A percentile compares a stretch with the other conserved stretches of the same genome.
Evolutionary conservation across 768 basidiomycete species (phyloP).

Genomic region (Multifurca ochricompacta): DNA sequence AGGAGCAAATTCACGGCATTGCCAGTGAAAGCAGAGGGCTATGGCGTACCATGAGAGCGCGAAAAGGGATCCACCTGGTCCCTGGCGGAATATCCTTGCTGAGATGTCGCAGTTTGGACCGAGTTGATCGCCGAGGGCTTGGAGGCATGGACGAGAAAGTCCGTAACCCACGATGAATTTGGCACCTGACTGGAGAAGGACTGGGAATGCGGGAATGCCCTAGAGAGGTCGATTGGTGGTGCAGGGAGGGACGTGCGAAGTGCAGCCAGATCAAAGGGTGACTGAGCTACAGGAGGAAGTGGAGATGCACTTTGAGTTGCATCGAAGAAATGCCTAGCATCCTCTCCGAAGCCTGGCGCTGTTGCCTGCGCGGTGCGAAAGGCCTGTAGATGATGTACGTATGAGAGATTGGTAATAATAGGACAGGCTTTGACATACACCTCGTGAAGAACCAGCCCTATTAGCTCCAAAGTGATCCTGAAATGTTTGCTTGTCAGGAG

Average conservation of each 20-base stretch:
- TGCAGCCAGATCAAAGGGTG: conserved; percentile 53
- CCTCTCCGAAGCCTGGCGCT: conserved; percentile 43
- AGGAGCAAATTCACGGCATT: not conserved
- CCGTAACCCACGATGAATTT: conserved; percentile 49
- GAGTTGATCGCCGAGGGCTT: conserved; percentile 1
- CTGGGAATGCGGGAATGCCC: conserved; percentile 20
- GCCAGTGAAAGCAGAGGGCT: not conserved
- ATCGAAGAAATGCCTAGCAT: conserved; percentile 66
- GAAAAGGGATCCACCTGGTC: conserved; percentile 1
- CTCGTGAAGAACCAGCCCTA: conserved; percentile 53
- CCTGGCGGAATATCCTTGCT: not conserved
- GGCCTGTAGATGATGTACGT: not conserved
- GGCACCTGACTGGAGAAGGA: conserved; percentile 21
- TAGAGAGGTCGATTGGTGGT: not conserved
- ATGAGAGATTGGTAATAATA: not conserved
- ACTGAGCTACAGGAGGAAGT: conserved; percentile 31
- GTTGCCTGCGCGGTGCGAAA: conserved; percentile 22
- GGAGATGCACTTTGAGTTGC: conserved; percentile 23
- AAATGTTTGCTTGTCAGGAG: conserved; percentile 1
- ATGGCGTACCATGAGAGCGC: conserved; percentile 7
- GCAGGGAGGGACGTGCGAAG: conserved; percentile 43
- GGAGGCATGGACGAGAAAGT: conserved; percentile 42
- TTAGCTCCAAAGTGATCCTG: conserved; percentile 66
- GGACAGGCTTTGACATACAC: conserved; percentile 35
- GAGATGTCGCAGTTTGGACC: not conserved